These are phyloP conservation scores for Rhizophora apiculata DNA, from an alignment of 345 rosid species.

Conservation along the genomic window DNA sequence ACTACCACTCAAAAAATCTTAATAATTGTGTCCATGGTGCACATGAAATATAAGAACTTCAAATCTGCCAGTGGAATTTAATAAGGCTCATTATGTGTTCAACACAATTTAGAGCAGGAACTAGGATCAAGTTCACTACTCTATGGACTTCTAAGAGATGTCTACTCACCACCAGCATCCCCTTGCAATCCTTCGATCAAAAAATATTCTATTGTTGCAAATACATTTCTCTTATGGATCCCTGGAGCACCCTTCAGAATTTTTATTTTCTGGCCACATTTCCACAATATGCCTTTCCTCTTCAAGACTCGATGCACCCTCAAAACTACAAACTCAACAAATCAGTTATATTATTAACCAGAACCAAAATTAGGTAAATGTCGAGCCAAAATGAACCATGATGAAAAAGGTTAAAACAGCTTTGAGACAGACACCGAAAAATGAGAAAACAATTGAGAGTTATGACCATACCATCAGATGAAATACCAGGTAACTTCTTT, in stretches of 20 bases:
- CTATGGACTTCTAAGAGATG: background rate
- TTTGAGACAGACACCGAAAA: no score
- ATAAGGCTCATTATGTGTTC: background rate
- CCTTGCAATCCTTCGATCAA: slow-evolving; percentile 64
- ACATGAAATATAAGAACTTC: no score
- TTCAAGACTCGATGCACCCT: slow-evolving; percentile 50
- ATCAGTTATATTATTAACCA: slow-evolving; percentile 3
- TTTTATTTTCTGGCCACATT: slow-evolving; percentile 57
- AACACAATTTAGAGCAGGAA: background rate
- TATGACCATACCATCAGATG: slow-evolving; percentile 46
- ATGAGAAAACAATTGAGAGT: no score
- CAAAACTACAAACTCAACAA: slow-evolving; percentile 39
- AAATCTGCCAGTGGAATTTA: no score
- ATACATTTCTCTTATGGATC: slow-evolving; percentile 39
- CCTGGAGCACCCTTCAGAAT: slow-evolving; percentile 65
- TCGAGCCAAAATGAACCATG: no score
- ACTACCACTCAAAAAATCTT: no score
- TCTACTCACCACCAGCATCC: slow-evolving; percentile 64
- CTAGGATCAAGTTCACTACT: background rate
- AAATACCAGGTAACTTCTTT: slow-evolving; percentile 50
- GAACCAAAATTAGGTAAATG: background rate
- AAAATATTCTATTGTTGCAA: slow-evolving; percentile 64
- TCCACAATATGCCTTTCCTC: slow-evolving; percentile 53
- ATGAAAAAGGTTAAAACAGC: no score
- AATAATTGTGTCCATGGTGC: no score